A percentile compares a stretch with the other conserved stretches of the same genome.
Evolutionary conservation across 345 rosid genomes (phyloP).

Genomic region (Melaleuca quinquenervia): DNA sequence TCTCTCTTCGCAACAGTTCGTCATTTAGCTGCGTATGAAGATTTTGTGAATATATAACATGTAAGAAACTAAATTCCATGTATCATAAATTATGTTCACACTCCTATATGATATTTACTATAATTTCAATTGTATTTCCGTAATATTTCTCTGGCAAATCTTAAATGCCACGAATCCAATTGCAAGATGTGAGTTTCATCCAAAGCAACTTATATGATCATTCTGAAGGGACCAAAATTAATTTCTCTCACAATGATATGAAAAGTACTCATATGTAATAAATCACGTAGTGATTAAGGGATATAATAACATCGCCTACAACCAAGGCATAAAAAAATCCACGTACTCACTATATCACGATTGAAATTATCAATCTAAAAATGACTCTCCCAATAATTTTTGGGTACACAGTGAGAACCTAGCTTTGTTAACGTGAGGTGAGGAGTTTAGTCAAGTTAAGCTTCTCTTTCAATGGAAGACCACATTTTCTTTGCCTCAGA

Average conservation of each 20-base stretch:
- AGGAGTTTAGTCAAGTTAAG: not conserved
- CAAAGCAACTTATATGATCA: not conserved
- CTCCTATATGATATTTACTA: not conserved
- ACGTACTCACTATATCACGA: not conserved
- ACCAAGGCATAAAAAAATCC: not conserved
- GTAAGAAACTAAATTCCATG: not conserved
- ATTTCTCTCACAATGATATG: rapidly evolving
- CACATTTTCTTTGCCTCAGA: not conserved
- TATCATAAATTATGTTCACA: not conserved
- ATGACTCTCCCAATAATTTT: not conserved
- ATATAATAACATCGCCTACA: rapidly evolving
- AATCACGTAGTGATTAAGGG: not conserved
- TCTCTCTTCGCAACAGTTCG: not conserved
- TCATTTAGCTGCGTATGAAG: not conserved
- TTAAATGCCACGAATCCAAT: rapidly evolving
- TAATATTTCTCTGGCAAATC: not conserved
- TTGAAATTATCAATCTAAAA: not conserved
- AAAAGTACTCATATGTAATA: not conserved
- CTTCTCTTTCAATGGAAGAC: too few species aligned
- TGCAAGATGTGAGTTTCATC: not conserved
- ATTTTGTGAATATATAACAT: not conserved
- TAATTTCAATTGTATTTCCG: not conserved
- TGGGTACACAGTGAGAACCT: not conserved
- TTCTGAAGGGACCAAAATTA: rapidly evolving
- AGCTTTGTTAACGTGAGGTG: not conserved